Evolutionary conservation across 352 stramenopile species (phyloP).

Genomic region (Phytopythium cucurbitacearum): DNA sequence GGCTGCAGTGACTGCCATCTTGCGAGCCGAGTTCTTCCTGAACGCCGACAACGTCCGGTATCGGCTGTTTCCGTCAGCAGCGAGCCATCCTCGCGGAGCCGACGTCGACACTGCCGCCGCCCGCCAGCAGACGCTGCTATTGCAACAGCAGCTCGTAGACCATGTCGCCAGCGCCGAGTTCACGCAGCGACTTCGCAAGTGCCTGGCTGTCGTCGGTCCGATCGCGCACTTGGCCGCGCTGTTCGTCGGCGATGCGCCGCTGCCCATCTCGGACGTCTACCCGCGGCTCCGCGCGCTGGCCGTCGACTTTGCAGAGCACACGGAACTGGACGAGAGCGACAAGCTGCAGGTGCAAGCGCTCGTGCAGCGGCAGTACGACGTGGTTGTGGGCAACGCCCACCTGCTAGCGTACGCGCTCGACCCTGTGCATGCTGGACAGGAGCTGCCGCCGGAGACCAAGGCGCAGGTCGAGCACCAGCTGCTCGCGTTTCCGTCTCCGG

Average conservation of each 20-base stretch:
- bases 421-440: conserved; percentile 32
- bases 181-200: conserved; percentile 22
- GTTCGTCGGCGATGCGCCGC: conserved; percentile 7
- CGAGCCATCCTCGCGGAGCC: background rate
- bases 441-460: conserved; percentile 27
- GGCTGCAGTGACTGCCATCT: conserved; percentile 19
- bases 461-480: conserved; percentile 27
- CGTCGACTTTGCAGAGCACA: conserved; percentile 16
- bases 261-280: conserved; percentile 36
- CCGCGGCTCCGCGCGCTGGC: conserved; percentile 16
- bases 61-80: conserved; percentile 7
- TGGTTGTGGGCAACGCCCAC: conserved; percentile 15
- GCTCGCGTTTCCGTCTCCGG: conserved; percentile 13
- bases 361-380: conserved; percentile 17
- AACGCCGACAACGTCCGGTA: conserved; percentile 11
- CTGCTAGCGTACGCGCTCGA: conserved; percentile 37
- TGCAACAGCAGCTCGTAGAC: conserved; percentile 20
- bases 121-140: background rate
- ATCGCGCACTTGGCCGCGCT: conserved; percentile 16
- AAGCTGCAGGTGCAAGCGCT: conserved; percentile 17
- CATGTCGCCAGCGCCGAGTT: conserved; percentile 21
- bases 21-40: conserved; percentile 28
- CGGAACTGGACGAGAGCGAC: conserved; percentile 17
- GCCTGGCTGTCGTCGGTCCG: conserved; percentile 24
- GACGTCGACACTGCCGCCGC: too few relatives aligned